phyloP scores from a whole-genome alignment of 257 asterid genomes.

The Rubia yunnanensis region DNA sequence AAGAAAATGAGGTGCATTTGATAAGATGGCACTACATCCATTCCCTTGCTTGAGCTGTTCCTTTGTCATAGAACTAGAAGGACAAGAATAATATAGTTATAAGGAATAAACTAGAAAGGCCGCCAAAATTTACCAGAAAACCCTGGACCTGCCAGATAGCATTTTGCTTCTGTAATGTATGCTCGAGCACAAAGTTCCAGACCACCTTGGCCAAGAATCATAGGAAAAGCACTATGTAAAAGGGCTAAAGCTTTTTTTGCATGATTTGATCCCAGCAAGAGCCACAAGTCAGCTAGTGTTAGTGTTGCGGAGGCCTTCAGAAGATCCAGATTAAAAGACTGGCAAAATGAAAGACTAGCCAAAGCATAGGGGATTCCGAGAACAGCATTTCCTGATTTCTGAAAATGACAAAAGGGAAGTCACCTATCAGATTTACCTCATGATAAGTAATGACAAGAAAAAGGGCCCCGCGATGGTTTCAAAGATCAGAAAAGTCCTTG shows the following conservation, averaged over 20 bases:
- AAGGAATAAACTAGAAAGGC: background rate
- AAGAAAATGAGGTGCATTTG: background rate
- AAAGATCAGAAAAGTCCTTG: background rate
- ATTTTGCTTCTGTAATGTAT: conserved; percentile 77
- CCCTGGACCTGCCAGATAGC: conserved; percentile 66
- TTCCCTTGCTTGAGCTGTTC: background rate
- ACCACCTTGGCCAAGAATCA: conserved; percentile 96
- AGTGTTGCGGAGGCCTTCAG: conserved; percentile 89
- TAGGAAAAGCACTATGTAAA: conserved; percentile 66
- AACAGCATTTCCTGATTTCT: conserved; percentile 91
- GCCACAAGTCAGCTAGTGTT: conserved; percentile 86
- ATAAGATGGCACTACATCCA: background rate
- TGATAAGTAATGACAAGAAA: background rate
- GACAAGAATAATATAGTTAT: background rate
- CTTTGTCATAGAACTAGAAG: background rate
- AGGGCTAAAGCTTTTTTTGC: conserved; percentile 76
- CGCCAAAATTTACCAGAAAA: conserved; percentile 51
- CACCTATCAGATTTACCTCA: background rate
- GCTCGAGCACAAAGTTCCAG: conserved; percentile 87
- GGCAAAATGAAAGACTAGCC: conserved; percentile 94
- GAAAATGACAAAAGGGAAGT: conserved; percentile 14
- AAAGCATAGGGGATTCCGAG: conserved; percentile 90
- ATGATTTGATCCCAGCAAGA: conserved; percentile 82
- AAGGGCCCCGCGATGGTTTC: background rate
- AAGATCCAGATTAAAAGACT: conserved; percentile 90